Base-by-base conservation (phyloP, 768 basidiomycete species). In the Mycena belliarum region DNA sequence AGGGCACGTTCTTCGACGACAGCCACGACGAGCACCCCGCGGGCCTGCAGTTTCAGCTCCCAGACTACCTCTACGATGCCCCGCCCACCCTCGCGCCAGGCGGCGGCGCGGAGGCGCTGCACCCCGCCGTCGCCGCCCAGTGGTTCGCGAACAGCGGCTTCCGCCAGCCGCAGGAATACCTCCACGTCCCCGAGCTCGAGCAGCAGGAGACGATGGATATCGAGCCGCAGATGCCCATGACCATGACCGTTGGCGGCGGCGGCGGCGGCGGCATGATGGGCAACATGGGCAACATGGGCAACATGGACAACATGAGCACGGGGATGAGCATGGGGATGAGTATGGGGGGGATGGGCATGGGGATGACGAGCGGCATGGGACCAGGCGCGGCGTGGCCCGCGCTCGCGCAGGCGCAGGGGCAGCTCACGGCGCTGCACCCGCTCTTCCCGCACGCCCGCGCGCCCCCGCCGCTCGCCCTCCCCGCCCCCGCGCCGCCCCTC, bases 31-130 rank as follows among this genome's bases (percentile, higher is more conserved):
- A 14, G 6, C 7, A 25, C 3, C 42, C 6, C 21, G 7, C 3
- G 6, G 23, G 18, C 23, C 42, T 77, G 46, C 73, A 73, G 38
- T 80, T 89, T 61, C 85, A 88, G 69, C 75, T 91, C 35, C 89
- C 88, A 4, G 76, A 80, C 25, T 89, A 87, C 68, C 80, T 90
- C 72, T 74, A 82, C 64, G 71, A 71, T 58, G 79, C 79, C 4
- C 76, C 80, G 0, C 86, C 89, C 25, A 79, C 80, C 2, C 78
- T 91, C 21, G 86, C 86, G 2, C 83, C 79, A 2, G 88, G 88
- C 21, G 89, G 88, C 23, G 88, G 90, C 33, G 88, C 86, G 11
- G 90, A 91, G 70, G 83, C 87, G 15, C 67, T 90, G n/a, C 82
- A 86, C 12, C 72, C 74, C 4, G 77, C 69, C 69, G 67, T 52